phyloP scores from a whole-genome alignment of 2,329 filamentous ascomycete genomes.

The Penicillium sp. region DNA sequence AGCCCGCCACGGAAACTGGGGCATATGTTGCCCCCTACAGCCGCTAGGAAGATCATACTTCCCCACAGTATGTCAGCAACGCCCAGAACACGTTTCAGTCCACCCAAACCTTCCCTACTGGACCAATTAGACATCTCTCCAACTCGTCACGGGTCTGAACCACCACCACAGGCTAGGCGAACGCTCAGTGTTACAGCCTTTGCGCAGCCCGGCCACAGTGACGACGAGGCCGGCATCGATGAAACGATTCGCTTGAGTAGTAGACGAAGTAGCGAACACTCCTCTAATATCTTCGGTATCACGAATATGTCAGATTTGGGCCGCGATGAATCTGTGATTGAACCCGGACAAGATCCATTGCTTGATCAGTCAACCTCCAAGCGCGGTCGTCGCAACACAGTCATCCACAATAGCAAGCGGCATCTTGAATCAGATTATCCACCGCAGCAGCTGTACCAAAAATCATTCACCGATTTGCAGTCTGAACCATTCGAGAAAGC shows the following conservation, averaged over 20 bases:
- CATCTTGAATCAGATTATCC: constrained; percentile 51
- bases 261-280: constrained; percentile 27
- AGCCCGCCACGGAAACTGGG: constrained; percentile 21
- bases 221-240: constrained; percentile 21
- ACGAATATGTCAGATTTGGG: constrained; percentile 34
- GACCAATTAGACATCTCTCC: constrained; percentile 40
- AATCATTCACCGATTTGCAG: constrained; percentile 51
- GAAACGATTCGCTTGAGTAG: constrained; percentile 24
- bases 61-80: constrained; percentile 36
- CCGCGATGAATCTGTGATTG: constrained; percentile 21
- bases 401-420: constrained; percentile 30
- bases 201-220: constrained; percentile 15
- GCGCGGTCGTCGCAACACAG: constrained; percentile 26
- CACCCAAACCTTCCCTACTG: constrained; percentile 40
- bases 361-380: constrained; percentile 28
- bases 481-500: constrained; percentile 51
- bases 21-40: constrained; percentile 25
- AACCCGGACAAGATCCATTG: constrained; percentile 34
- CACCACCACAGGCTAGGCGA: constrained; percentile 26
- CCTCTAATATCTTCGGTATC: constrained; percentile 31
- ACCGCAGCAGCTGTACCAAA: constrained; percentile 43
- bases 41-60: constrained; percentile 32
- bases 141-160: constrained; percentile 32
- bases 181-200: constrained; percentile 20
- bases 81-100: constrained; percentile 41